Base-by-base conservation (phyloP, 2,329 filamentous ascomycete species). In the Chrysoporthe puriensis region DNA sequence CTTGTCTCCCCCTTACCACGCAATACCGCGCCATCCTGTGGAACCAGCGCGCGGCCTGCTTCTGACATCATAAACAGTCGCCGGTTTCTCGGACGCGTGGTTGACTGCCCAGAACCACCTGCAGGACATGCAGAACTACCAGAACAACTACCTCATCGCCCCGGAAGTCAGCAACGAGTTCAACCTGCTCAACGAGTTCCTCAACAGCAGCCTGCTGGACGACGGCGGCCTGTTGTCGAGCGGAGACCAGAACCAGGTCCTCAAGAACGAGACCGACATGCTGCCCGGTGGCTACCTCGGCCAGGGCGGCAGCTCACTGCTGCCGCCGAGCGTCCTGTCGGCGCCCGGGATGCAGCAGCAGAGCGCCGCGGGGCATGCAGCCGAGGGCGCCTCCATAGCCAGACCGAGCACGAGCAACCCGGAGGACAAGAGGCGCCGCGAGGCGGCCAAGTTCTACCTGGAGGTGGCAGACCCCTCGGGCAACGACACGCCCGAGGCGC, bases 141-240 rank as follows among this genome's bases (percentile, higher is more conserved):
- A 97, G 80, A 91, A 93, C 68, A 96, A 92, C 76, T 98, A 96
- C 83, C 94, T 97, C 91, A 96, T 97, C 81, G 82, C 84, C 62
- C 92, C 94, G 71, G 96, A 99, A 80, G 92, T 97, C 73, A 94
- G 92, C 70, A 96, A 96, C 81, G 96, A 99, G 83, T 97, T 97
- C 79, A 97, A 97, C 77, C 83, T 98, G 63, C 88, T 99, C 76
- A 97, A 96, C 83, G 95, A 99, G 79, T 98, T 98, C 77, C 86
- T 99, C 70, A 96, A 94, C 79, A 96, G 90, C 73, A 97, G 93
- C 76, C 83, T 97, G 66, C 86, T 97, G 71, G 94, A 98, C 80
- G 94, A 97, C 77, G 88, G 88, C 70, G 88, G 88, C 63, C 85
- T 90, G 68, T 88, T 90, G 66, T 86, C 89, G 46, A 89, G 93